Conservation (phyloP, 306 rosid species). For the Cyamopsis tetragonoloba region DNA sequence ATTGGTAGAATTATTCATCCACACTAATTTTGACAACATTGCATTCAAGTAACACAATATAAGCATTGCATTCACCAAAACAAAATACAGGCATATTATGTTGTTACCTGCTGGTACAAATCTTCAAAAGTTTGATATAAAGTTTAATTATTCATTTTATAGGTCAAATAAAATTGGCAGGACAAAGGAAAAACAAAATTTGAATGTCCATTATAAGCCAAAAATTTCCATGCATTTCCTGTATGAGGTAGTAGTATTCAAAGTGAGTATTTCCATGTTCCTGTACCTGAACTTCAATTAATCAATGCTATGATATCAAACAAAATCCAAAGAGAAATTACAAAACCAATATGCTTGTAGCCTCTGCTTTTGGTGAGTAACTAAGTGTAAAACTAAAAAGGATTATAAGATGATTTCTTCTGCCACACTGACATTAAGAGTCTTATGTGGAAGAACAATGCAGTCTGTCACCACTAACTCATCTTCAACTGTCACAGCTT, state of each 20-base stretch:
- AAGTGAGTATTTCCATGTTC: background rate
- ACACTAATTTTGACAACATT: background rate
- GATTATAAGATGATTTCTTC: constrained; percentile 82
- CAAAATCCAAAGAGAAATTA: background rate
- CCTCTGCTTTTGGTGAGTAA: constrained; percentile 10
- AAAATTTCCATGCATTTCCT: background rate
- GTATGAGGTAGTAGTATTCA: background rate
- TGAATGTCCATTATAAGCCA: background rate
- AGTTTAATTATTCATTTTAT: background rate
- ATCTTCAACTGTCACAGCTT: constrained; percentile 89
- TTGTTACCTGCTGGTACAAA: background rate
- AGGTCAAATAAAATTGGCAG: background rate
- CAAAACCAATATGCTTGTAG: background rate
- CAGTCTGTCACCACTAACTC: constrained; percentile 80
- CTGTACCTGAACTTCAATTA: constrained; percentile 4
- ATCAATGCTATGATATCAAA: constrained; percentile 2
- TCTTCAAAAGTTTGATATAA: background rate
- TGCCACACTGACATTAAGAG: constrained; percentile 83
- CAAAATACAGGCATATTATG: background rate
- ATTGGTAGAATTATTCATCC: background rate
- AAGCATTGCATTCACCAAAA: background rate
- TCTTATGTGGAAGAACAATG: constrained; percentile 91
- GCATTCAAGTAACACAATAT: background rate
- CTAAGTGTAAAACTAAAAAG: background rate
- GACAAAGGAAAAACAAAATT: background rate